Evolutionary conservation across 2,329 filamentous ascomycete genomes (phyloP), one percentile per base, ranked within the genome.

Genomic region (Pseudogymnoascus sp.): DNA sequence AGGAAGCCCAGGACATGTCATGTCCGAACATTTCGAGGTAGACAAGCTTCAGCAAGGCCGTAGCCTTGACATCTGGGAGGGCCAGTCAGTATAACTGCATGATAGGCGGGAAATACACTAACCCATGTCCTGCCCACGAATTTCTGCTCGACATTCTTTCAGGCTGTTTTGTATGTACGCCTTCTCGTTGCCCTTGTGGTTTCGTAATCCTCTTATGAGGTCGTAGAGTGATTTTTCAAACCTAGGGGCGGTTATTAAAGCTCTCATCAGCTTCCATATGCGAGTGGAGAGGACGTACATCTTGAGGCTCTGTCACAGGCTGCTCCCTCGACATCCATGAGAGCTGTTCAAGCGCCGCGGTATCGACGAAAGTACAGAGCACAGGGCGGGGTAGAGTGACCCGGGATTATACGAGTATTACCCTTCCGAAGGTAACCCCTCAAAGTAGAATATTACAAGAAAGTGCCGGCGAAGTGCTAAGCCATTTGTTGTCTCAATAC

Each of bases 171-270:
- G 89, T 65, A 99, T 96, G 76, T 98, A 99, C 74, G 96, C 91
- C 75, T 89, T 90, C 79, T 99, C 95, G 73, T 88, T 89, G 71
- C 93, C 93, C 77, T 96, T 97, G 80, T 98, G 93, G 75, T 93
- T 95, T 69, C 95, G 89, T 73, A 99, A 81, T 72, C 95, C 95
- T 77, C 93, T 86, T 72, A 99, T 99, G 81, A 99, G 93, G 85
- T 98, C 93, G 78, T 97, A 96, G 19, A 99, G 85, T 43, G 95
- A 97, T 79, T 99, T 99, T 78, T 99, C 95, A 79, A 99, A 99
- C 95, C 93, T 98, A 67, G 11, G 6, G 22, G 4, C 6, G 5
- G 24, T 24, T 19, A 40, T 1, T 40, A 62, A 61, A 63, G 63
- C 56, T 35, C 14, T 24, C 38, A 14, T 7, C 11, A 59, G 14